Percentiles rank a stretch among this genome's conserved stretches.
These are phyloP conservation scores for Cairneyella variabilis DNA, from an alignment of 495 filamentous ascomycete species.

Conservation along the genomic window DNA sequence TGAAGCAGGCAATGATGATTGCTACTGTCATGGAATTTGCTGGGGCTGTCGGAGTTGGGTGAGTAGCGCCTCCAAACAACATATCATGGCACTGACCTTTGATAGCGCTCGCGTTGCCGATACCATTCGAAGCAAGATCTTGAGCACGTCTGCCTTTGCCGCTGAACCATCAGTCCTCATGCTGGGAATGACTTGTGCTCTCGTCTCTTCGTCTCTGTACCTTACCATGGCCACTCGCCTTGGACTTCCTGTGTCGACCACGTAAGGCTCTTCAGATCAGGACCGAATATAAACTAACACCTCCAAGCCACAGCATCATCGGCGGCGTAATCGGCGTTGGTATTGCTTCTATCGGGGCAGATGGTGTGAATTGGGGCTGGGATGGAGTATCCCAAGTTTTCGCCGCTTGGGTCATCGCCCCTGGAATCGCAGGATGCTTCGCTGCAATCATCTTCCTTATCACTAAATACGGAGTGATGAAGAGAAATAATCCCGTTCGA, in stretches of 20 bases:
- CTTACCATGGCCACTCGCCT: slow-evolving; percentile 58
- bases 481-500: slow-evolving; percentile 53
- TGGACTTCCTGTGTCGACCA: slow-evolving; percentile 61
- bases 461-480: slow-evolving; percentile 62
- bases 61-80: too few species aligned
- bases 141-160: slow-evolving; percentile 47
- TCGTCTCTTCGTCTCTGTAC: slow-evolving; percentile 46
- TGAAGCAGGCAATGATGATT: slow-evolving; percentile 64
- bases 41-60: slow-evolving; percentile 30
- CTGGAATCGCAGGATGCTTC: slow-evolving; percentile 54
- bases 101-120: slow-evolving; percentile 54
- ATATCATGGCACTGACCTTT: too few species aligned
- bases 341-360: slow-evolving; percentile 59
- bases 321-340: too few species aligned
- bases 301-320: too few species aligned
- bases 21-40: slow-evolving; percentile 63
- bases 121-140: slow-evolving; percentile 66
- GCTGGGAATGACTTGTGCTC: slow-evolving; percentile 60
- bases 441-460: slow-evolving; percentile 59
- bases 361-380: slow-evolving; percentile 40
- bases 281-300: too few species aligned
- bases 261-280: too few species aligned
- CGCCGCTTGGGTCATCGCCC: slow-evolving; percentile 61
- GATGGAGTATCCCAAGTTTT: slow-evolving; percentile 56
- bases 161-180: slow-evolving; percentile 52